phyloP scores from a whole-genome alignment of 2,329 filamentous ascomycete genomes.

The Fusarium mangiferae region DNA sequence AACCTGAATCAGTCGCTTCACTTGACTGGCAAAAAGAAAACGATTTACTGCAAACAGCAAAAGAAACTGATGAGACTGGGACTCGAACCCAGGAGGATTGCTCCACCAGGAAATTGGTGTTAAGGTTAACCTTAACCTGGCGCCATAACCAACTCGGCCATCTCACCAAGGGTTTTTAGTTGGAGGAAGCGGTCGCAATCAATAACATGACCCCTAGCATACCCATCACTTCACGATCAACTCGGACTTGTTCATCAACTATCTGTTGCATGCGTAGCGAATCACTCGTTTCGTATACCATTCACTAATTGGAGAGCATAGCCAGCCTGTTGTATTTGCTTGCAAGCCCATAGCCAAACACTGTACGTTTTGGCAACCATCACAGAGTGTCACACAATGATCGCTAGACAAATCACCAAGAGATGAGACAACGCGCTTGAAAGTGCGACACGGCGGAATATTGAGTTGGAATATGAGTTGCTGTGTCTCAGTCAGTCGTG shows the following conservation, averaged over 20 bases:
- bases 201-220: fast-evolving
- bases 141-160: conserved; percentile 35
- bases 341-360: not conserved
- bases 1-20: not conserved
- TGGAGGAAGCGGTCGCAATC: fast-evolving
- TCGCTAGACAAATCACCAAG: not conserved
- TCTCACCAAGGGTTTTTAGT: conserved; percentile 20
- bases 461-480: fast-evolving
- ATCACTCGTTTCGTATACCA: not conserved
- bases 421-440: not conserved
- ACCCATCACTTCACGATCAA: not conserved
- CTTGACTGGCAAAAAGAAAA: not conserved
- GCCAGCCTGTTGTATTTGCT: not conserved
- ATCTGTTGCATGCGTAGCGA: fast-evolving
- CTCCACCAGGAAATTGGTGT: conserved; percentile 34
- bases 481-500: fast-evolving
- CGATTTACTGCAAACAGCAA: not conserved
- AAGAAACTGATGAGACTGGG: conserved; percentile 31
- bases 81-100: conserved; percentile 35
- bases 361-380: not conserved
- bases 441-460: not conserved
- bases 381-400: not conserved
- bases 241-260: not conserved
- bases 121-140: conserved; percentile 34
- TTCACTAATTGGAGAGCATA: not conserved